Base-by-base conservation (phyloP, 2,329 filamentous ascomycete species). In the Fusarium phyllophilum region DNA sequence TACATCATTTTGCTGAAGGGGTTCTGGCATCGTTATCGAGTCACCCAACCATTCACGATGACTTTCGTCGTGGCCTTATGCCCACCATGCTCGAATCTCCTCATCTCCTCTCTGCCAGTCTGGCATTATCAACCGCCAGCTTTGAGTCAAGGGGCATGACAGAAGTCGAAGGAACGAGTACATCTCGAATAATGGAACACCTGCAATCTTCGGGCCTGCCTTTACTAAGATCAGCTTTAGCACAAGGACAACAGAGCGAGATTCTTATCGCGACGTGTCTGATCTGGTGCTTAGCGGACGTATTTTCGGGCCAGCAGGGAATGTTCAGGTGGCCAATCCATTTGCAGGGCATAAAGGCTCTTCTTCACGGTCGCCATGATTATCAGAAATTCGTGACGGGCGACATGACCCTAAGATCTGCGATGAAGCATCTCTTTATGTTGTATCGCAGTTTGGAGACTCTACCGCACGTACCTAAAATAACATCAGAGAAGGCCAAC, bases 261-360 rank as follows among this genome's bases (percentile, higher is more conserved):
- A 67, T 74, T 6, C 13, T 79, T 2, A 62, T 80, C 8, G 77
- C 76, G 2, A 80, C 78, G 0, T 80, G 78, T 31, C 73, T 80
- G 8, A 78, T 80, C 10, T 80, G 78, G 78, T 80, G 78, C 24
- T 58, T 80, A 3, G 74, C 78, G 2, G 78, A 80, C 24, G 78
- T 80, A 0, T 80, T 80, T 14, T 70, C 77, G 0, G 77, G 71
- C 0, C 62, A 70, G 3, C 77, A 76, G 15, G 78, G 74, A 1
- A 65, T 75, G 26, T 72, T 70, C 0, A 67, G 75, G 2, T 80
- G 78, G 78, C 69, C 69, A 0, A 73, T 79, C 3, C 78, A 80
- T 33, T n/a, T 80, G 1, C 71, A 75, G 8, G 78, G 78, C 0
- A 74, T 80, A 20, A 79, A 73, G 3, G 78, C 78, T 2, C 55